Percentiles rank a stretch among this genome's conserved stretches.
phyloP scores from a whole-genome alignment of 176 grass and related monocot genomes.

The Tuctoria greenei region DNA sequence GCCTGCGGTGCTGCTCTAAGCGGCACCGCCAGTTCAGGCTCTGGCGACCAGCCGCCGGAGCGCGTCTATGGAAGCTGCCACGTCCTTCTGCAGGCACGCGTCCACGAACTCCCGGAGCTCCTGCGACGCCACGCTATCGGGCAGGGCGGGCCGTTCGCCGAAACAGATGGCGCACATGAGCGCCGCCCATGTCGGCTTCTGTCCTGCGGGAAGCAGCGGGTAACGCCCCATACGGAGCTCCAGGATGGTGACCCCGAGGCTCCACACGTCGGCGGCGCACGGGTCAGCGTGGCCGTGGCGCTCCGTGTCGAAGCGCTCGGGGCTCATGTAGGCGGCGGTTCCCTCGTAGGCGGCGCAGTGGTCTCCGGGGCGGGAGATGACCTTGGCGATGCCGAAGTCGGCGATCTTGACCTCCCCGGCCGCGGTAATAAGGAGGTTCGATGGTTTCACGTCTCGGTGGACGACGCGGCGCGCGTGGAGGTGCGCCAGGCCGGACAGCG shows the following conservation, averaged over 20 bases:
- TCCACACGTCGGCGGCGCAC: conserved; percentile 50
- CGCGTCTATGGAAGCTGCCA: conserved; percentile 9
- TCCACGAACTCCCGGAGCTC: conserved; percentile 36
- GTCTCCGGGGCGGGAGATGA: conserved; percentile 31
- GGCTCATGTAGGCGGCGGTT: conserved; percentile 61
- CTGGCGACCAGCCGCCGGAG: conserved; percentile 37
- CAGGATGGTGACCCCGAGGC: conserved; percentile 44
- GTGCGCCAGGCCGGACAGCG: conserved; percentile 47
- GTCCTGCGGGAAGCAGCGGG: conserved; percentile 48
- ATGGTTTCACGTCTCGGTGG: conserved; percentile 57
- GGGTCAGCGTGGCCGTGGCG: conserved; percentile 35
- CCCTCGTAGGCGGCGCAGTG: conserved; percentile 15
- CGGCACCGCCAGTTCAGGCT: background rate
- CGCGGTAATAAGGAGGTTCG: conserved; percentile 38
- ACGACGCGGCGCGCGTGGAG: conserved; percentile 54
- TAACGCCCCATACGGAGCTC: conserved; percentile 50
- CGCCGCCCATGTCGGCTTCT: conserved; percentile 51
- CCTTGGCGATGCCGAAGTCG: conserved; percentile 55
- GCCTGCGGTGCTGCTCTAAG: too few species aligned
- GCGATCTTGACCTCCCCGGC: conserved; percentile 48
- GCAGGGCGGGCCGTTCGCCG: conserved; percentile 26
- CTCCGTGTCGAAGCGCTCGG: conserved; percentile 52
- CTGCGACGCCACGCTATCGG: conserved; percentile 17
- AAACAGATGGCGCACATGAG: conserved; percentile 67
- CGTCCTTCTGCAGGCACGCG: conserved; percentile 47